Evolutionary conservation across 2,329 filamentous ascomycete genomes (phyloP).

Genomic region (Coleophoma cylindrospora): DNA sequence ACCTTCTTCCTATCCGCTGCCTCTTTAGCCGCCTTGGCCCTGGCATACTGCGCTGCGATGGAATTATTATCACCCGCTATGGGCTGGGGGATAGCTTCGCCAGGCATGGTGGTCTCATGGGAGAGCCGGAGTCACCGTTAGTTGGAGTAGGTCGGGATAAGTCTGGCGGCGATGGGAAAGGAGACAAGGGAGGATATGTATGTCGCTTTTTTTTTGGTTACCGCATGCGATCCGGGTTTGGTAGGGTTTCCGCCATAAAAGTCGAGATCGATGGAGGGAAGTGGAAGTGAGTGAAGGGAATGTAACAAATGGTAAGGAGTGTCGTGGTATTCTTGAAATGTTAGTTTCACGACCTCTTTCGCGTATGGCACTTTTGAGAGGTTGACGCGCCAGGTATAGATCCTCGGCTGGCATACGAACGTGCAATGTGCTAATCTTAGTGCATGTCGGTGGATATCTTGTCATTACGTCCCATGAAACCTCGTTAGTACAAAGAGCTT

Average conservation of each 20-base stretch:
- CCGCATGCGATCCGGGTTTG: background rate
- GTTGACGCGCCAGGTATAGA: background rate
- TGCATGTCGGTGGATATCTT: no score
- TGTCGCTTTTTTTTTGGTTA: background rate
- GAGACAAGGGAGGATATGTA: no score
- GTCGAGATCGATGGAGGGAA: no score
- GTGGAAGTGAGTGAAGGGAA: no score
- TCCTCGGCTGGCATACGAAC: background rate
- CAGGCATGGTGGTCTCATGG: conserved; percentile 7
- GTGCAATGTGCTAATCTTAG: no score
- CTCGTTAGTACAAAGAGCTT: background rate
- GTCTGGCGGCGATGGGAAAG: no score
- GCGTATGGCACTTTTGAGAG: background rate
- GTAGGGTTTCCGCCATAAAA: background rate
- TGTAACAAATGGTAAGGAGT: no score
- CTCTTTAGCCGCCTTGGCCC: conserved; percentile 24
- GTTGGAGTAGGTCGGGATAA: no score
- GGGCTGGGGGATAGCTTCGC: conserved; percentile 17
- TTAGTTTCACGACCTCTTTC: background rate
- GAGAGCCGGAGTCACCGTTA: no score
- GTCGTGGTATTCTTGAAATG: background rate
- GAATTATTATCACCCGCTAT: conserved; percentile 21
- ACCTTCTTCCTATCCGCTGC: conserved; percentile 17
- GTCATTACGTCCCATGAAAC: background rate
- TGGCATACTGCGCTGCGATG: conserved; percentile 25